Percentiles rank a stretch among this genome's conserved stretches.
Evolutionary conservation across 805 yeast species (phyloP).

Genomic region (Candida dajiaensis): DNA sequence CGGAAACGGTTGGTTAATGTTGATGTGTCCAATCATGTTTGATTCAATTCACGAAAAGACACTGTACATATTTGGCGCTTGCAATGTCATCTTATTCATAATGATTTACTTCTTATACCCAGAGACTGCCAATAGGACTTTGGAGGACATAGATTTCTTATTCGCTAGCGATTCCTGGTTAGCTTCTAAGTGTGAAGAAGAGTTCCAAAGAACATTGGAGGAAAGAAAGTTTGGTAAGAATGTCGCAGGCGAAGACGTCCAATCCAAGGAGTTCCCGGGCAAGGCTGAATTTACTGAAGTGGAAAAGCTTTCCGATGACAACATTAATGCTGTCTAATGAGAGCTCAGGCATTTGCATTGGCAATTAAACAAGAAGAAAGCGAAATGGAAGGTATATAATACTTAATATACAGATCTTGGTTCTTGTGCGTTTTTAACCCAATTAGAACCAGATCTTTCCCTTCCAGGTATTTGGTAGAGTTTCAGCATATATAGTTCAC

Average conservation of each 20-base stretch:
- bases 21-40: slow-evolving; percentile 2
- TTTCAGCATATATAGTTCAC: too few relatives aligned
- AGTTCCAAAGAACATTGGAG: neutral
- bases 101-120: slow-evolving; percentile 1
- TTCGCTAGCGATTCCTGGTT: neutral
- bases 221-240: neutral
- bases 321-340: neutral
- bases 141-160: slow-evolving; percentile 2
- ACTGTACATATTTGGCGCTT: slow-evolving; percentile 1
- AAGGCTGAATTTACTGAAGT: neutral
- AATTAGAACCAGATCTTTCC: too few relatives aligned
- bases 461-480: too few relatives aligned
- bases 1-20: slow-evolving; percentile 3
- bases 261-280: neutral
- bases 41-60: slow-evolving; percentile 2
- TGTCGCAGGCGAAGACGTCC: neutral
- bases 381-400: too few relatives aligned
- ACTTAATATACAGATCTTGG: too few relatives aligned
- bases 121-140: slow-evolving; percentile 1
- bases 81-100: neutral
- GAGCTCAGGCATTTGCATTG: too few relatives aligned
- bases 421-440: too few relatives aligned
- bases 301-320: neutral
- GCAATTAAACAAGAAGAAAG: too few relatives aligned
- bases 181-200: neutral